phyloP scores from a whole-genome alignment of 192 early-diverging fungal species.

The Coemansia sp. region DNA sequence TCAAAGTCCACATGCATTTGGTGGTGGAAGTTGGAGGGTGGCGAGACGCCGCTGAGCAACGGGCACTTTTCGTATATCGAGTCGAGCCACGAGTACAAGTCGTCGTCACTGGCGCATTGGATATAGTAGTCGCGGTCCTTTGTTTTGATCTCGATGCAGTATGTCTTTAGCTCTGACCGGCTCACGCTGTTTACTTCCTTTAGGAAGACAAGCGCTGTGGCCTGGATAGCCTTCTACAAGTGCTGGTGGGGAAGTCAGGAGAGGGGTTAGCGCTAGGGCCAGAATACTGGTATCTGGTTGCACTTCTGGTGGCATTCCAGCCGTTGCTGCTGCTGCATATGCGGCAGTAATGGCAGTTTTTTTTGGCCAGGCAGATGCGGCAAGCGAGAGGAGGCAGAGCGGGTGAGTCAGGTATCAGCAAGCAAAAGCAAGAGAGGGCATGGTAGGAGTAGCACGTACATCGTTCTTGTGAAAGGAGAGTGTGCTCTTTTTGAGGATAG shows the following conservation, averaged over 20 bases:
- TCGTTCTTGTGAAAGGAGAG: slow-evolving; percentile 93
- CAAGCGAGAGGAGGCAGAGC: background rate
- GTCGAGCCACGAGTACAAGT: slow-evolving; percentile 98
- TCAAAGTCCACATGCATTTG: slow-evolving; percentile 61
- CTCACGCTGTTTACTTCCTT: slow-evolving; percentile 88
- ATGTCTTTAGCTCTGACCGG: slow-evolving; percentile 86
- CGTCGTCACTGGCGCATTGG: slow-evolving; percentile 91
- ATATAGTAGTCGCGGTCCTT: slow-evolving; percentile 93
- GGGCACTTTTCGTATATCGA: slow-evolving; percentile 81
- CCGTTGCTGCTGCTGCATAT: background rate
- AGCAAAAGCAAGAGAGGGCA: background rate
- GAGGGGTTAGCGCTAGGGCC: background rate
- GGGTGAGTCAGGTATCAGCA: background rate
- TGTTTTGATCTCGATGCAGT: slow-evolving; percentile 91
- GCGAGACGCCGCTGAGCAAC: slow-evolving; percentile 51
- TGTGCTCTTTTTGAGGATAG: slow-evolving; percentile 83
- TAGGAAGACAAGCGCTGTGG: slow-evolving; percentile 84
- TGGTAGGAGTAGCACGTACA: slow-evolving; percentile 54
- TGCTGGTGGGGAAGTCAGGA: background rate
- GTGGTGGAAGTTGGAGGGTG: slow-evolving; percentile 59
- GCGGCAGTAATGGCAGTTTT: background rate
- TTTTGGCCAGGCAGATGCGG: background rate
- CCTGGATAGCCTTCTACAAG: slow-evolving; percentile 60
- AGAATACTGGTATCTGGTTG: background rate
- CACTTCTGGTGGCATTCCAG: background rate